Base-by-base conservation (phyloP, 148 eudicot species). In the Vaccinium macrocarpon region DNA sequence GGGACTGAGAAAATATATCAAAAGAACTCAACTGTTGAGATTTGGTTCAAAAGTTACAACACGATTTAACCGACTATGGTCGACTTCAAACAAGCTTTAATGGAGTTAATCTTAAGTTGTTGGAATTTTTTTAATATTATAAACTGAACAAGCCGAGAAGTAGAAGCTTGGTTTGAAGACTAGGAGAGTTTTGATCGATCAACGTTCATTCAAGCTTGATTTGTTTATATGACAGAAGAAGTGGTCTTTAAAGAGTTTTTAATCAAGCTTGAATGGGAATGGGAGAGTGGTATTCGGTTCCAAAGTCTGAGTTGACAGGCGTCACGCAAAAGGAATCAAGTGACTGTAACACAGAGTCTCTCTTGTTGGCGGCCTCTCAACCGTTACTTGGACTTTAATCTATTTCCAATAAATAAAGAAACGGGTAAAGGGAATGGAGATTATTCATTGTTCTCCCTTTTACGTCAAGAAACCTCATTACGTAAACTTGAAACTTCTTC, bases 401-500 rank as follows among this genome's bases (percentile, higher is more conserved):
- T 62, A 21, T n/a, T 59, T 25, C 9, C 2, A 74, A 74, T 19
- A 74, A 68, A 42, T 42, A 74, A n/a, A n/a, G n/a, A n/a, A 18
- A 19, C 1, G 51, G 51, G 32, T 4, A 73, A 11, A 10, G 53
- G 7, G 23, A 6, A 23, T 4, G 42, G 57, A 25, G 12, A 9
- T 8, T 2, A 72, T 1, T 25, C 16, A 27, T 29, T 38, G 32
- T n/a, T 50, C 11, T 76, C 57, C 57, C 79, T 76, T 76, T n/a
- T 13, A 76, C 57, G 79, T 76, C 56, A 76, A 76, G 79, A 49
- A 76, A 76, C 32, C 23, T 50, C 32, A 76, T 21, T 76, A 12
- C 80, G 80, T 77, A 77, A 77, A 77, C 59, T 51, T 77, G 16
- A 77, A 77, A 49, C 61, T 51, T 77, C 38, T 77, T 23, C 80